Base-by-base conservation (phyloP, 83 land plant species). In the Diphasiastrum complanatum region DNA sequence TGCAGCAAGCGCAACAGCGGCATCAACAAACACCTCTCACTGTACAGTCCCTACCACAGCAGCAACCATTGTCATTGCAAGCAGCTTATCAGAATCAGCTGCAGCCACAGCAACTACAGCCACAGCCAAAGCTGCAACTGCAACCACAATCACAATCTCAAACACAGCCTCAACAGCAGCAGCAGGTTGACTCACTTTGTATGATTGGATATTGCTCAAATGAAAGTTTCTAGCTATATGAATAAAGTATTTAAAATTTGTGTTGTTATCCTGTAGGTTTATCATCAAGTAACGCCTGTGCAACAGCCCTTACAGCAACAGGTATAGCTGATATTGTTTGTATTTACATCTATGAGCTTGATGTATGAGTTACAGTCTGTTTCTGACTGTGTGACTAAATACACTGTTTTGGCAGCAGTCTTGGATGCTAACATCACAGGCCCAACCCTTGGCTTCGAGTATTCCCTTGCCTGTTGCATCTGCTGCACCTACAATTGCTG, bases 181-280 rank as follows among this genome's bases (percentile, higher is more conserved):
- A 78, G 68, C 87, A 80, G 81, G 86, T 76, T 76, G 32, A 20
- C 27, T 46, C 37, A 16, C 46, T 65, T 43, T 61, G 33, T 2
- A 3, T 43, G 12, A 26, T 61, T 0, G 20, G 65, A 67, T n/a
- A 66, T 70, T 64, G 45, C 23, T 72, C 68, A 69, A 24, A 59
- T 52, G 71, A 57, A 24, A 14, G 2, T 54, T 2, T 58, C 19
- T n/a, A n/a, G 40, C 5, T 18, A 36, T 14, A 8, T 8, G 12
- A 8, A 8, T 40, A 40, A 8, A 8, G 14, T 40, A 8, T 14
- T 40, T n/a, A n/a, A n/a, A n/a, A n/a, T 14, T 40, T 8, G 8
- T 40, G 14, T 40, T 40, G 43, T 8, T 40, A 8, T 14, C 8
- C 43, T 63, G 60, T 38, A 73, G 76, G 29, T 62, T 49, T 73